Base-by-base conservation (phyloP, 441 rosid genomes). In the Pelargonium myrrhifolium region DNA sequence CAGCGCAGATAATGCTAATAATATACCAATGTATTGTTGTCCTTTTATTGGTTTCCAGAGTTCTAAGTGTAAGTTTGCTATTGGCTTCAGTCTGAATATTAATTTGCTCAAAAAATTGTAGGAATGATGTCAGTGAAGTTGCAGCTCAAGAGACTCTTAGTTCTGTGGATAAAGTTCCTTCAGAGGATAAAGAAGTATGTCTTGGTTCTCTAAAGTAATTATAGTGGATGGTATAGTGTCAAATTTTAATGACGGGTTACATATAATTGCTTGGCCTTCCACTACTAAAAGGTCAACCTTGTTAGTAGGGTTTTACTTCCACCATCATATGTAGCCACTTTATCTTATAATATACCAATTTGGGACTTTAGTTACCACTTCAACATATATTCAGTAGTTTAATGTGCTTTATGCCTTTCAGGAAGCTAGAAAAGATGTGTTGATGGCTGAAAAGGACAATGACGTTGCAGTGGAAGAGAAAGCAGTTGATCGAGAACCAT, bases 351-450 rank as follows among this genome's bases (percentile, higher is more conserved):
- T 35, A 6, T 35, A 35, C 9, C 9, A 35, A 35, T 35, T 8
- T 35, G 39, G 39, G 39, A 35, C 39, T 35, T 35, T 35, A 35
- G 9, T 35, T 9, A 35, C 39, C 39, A 35, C 7, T 35, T 35
- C 39, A 3, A 35, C 39, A 35, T 6, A 3, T 35, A 35, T 6
- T 11, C 24, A 61, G 75, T 71, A 68, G 72, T 39, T 40, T 77
- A 68, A 80, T 74, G 69, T 51, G 53, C 64, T 73, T 70, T 64
- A 49, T 86, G 70, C 59, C 62, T 72, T 61, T 10, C 77, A 86
- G 84, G 93, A 85, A 81, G 79, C 80, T 45, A 77, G 65, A 73
- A 84, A 84, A 59, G 86, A 74, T 69, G 79, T 67, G 65, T 71
- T 74, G 72, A 77, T 68, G 64, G 72, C 74, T 74, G 89, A 83